Evolutionary conservation across 768 basidiomycete genomes (phyloP).

Genomic region (Porpolomopsis calyptriformis): DNA sequence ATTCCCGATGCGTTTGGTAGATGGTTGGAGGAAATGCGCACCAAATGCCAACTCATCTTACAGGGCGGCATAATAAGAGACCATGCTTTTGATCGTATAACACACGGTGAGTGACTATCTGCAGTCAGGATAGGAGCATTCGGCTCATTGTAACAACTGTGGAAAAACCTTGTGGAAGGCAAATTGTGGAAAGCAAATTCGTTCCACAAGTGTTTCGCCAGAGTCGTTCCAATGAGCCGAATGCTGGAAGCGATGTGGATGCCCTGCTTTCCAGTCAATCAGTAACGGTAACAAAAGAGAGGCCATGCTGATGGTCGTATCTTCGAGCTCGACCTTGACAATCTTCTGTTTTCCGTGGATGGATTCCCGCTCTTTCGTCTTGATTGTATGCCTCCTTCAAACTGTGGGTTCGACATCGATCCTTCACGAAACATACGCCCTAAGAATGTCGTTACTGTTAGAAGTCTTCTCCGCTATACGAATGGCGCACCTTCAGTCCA

Average conservation of each 20-base stretch:
- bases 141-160: too few species aligned
- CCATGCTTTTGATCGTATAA: background rate
- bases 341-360: background rate
- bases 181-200: too few species aligned
- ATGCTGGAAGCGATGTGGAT: too few species aligned
- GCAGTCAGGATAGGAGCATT: too few species aligned
- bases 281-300: background rate
- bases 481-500: background rate
- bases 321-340: slow-evolving; percentile 6
- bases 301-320: background rate
- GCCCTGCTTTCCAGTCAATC: too few species aligned
- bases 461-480: background rate
- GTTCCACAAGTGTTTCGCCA: too few species aligned
- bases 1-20: background rate
- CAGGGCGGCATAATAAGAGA: background rate
- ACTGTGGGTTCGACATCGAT: background rate
- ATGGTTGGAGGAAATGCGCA: background rate
- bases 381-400: slow-evolving; percentile 1
- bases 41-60: background rate
- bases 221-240: too few species aligned
- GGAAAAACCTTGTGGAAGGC: too few species aligned
- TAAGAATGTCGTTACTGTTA: background rate
- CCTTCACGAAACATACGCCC: background rate
- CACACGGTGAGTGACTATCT: too few species aligned
- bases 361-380: slow-evolving; percentile 4